Percentiles rank a stretch among this genome's conserved stretches.
phyloP scores from a whole-genome alignment of 768 basidiomycete species.

The Auricularia sp. region DNA sequence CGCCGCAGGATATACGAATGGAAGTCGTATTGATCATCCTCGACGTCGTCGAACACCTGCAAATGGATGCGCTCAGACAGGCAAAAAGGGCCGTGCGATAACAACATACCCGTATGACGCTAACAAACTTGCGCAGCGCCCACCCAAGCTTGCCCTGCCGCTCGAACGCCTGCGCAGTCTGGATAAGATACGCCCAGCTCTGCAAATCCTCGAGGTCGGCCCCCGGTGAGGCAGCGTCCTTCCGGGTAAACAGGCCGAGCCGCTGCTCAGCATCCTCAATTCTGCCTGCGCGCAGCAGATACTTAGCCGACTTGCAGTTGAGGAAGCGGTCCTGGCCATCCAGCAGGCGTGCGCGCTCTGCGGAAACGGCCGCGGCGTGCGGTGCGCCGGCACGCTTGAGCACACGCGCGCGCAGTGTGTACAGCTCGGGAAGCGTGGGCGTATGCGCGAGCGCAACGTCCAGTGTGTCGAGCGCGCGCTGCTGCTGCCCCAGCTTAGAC shows the following conservation, averaged over 20 bases:
- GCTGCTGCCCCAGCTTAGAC: constrained; percentile 47
- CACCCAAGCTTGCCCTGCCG: constrained; percentile 56
- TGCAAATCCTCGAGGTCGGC: constrained; percentile 94
- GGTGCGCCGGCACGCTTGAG: constrained; percentile 81
- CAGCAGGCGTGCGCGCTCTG: constrained; percentile 74
- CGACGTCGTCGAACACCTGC: constrained; percentile 74
- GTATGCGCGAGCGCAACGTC: constrained; percentile 69
- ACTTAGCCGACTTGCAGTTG: constrained; percentile 91
- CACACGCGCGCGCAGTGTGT: constrained; percentile 70
- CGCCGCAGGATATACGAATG: constrained; percentile 90
- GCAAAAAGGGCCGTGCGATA: background rate
- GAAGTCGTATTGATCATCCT: constrained; percentile 97
- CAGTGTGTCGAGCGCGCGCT: constrained; percentile 50
- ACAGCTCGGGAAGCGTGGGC: constrained; percentile 86
- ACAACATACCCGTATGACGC: constrained; percentile 55
- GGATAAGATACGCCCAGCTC: constrained; percentile 74
- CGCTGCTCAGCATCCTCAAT: constrained; percentile 63
- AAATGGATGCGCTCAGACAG: background rate
- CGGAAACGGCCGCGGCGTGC: constrained; percentile 56
- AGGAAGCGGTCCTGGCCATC: constrained; percentile 94
- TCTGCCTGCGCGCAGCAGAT: constrained; percentile 74
- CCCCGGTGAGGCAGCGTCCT: constrained; percentile 67
- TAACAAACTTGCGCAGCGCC: constrained; percentile 78
- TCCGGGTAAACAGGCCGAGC: constrained; percentile 87
- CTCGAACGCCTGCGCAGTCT: constrained; percentile 67